Evolutionary conservation across 2,329 filamentous ascomycete species (phyloP).

Genomic region (Beauveria caledonica): DNA sequence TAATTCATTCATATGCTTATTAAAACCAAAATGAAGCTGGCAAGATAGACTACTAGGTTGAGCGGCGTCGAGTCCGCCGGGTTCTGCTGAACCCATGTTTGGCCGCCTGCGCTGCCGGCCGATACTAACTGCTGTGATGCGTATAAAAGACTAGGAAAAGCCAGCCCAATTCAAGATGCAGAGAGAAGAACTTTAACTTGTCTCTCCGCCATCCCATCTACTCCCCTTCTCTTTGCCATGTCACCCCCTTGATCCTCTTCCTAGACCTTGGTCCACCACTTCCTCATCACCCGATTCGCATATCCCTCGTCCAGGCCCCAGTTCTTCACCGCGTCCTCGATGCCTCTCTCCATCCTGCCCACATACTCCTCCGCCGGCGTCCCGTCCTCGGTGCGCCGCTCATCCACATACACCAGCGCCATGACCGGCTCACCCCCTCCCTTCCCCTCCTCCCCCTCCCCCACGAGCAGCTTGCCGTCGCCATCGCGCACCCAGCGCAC

Average conservation of each 20-base stretch:
- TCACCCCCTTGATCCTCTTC: too few relatives aligned
- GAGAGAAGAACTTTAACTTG: too few relatives aligned
- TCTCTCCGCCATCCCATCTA: background rate
- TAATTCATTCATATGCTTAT: too few relatives aligned
- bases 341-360: slow-evolving; percentile 53
- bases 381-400: slow-evolving; percentile 28
- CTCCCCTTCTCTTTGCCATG: background rate
- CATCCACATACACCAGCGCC: slow-evolving; percentile 55
- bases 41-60: slow-evolving; percentile 28
- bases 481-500: slow-evolving; percentile 21
- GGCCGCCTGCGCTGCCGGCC: background rate
- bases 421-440: slow-evolving; percentile 14
- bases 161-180: background rate
- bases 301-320: slow-evolving; percentile 48
- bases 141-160: background rate
- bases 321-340: slow-evolving; percentile 46
- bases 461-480: slow-evolving; percentile 16
- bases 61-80: slow-evolving; percentile 53
- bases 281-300: slow-evolving; percentile 45
- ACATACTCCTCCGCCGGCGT: slow-evolving; percentile 50
- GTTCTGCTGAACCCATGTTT: slow-evolving; percentile 53
- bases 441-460: slow-evolving; percentile 15
- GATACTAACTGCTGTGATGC: background rate
- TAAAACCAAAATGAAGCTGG: background rate
- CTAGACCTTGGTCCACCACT: slow-evolving; percentile 25